Percentiles rank a stretch among this genome's conserved stretches.
Evolutionary conservation across 179 eudicot genomes (phyloP).

Genomic region (Beta lomatogona): DNA sequence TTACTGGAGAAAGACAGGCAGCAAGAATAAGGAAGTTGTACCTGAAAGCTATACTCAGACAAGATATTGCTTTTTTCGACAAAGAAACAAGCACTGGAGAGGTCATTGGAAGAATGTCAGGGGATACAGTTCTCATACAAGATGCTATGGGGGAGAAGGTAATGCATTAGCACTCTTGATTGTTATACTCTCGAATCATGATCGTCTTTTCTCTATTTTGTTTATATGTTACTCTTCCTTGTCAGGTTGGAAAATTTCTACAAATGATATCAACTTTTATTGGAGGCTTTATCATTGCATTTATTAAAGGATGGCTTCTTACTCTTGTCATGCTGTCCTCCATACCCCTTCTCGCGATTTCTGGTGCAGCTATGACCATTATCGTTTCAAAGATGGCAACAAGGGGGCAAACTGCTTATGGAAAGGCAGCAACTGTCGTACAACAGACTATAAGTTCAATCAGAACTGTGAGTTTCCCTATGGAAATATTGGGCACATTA

Average conservation of each 20-base stretch:
- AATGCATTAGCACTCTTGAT: too few species aligned
- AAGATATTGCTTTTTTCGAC: constrained; percentile 67
- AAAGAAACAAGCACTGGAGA: constrained; percentile 59
- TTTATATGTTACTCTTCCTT: neutral
- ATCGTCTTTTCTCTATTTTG: too few species aligned
- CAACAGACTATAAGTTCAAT: constrained; percentile 69
- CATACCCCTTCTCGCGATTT: constrained; percentile 50
- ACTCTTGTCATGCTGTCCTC: constrained; percentile 61
- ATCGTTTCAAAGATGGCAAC: constrained; percentile 44
- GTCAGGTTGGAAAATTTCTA: constrained; percentile 70
- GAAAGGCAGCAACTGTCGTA: constrained; percentile 56
- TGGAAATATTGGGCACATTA: too few species aligned
- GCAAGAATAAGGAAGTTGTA: constrained; percentile 58
- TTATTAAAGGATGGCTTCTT: constrained; percentile 70
- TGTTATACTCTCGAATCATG: too few species aligned
- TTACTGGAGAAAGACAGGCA: constrained; percentile 72
- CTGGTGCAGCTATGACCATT: constrained; percentile 47
- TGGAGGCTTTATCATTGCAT: constrained; percentile 67
- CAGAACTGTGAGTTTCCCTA: constrained; percentile 54
- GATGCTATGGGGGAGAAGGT: constrained; percentile 70
- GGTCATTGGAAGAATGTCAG: constrained; percentile 58
- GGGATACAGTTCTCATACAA: constrained; percentile 62
- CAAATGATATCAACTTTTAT: constrained; percentile 54
- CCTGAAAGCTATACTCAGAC: constrained; percentile 58
- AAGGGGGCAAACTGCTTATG: constrained; percentile 56